Evolutionary conservation across 345 rosid genomes (phyloP).

Genomic region (Lepidium didymum): DNA sequence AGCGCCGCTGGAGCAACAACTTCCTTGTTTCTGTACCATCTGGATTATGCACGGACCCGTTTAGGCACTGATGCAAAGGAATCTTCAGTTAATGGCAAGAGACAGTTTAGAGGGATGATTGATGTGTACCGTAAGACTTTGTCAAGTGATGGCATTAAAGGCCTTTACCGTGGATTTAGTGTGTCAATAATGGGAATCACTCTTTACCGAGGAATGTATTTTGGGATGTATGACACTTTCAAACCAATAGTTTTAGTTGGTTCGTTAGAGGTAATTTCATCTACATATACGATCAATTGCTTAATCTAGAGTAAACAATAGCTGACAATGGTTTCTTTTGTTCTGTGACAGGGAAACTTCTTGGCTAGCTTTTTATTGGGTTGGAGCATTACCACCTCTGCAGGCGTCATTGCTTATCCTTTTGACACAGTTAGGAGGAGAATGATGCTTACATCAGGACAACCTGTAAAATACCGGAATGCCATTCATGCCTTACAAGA

Average conservation of each 20-base stretch:
- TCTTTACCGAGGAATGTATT: constrained; percentile 86
- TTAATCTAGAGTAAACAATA: neutral
- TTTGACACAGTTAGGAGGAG: constrained; percentile 82
- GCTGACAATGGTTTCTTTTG: neutral
- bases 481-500: constrained; percentile 58
- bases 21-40: constrained; percentile 72
- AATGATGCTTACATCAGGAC: constrained; percentile 97
- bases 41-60: constrained; percentile 84
- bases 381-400: constrained; percentile 84
- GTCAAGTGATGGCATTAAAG: constrained; percentile 60
- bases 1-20: constrained; percentile 98
- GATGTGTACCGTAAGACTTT: constrained; percentile 81
- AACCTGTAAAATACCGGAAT: constrained; percentile 53
- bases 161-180: constrained; percentile 85
- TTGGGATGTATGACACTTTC: constrained; percentile 85
- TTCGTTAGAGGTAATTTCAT: constrained; percentile 57
- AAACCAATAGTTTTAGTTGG: constrained; percentile 85
- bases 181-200: constrained; percentile 90
- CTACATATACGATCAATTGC: neutral
- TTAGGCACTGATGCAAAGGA: constrained; percentile 78
- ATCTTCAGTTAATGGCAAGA: constrained; percentile 44
- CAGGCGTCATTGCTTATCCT: constrained; percentile 88
- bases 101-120: constrained; percentile 69
- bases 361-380: constrained; percentile 82
- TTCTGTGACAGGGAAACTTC: constrained; percentile 66